Evolutionary conservation across 2,329 filamentous ascomycete genomes (phyloP).

Genomic region (Aspergillus terreus): DNA sequence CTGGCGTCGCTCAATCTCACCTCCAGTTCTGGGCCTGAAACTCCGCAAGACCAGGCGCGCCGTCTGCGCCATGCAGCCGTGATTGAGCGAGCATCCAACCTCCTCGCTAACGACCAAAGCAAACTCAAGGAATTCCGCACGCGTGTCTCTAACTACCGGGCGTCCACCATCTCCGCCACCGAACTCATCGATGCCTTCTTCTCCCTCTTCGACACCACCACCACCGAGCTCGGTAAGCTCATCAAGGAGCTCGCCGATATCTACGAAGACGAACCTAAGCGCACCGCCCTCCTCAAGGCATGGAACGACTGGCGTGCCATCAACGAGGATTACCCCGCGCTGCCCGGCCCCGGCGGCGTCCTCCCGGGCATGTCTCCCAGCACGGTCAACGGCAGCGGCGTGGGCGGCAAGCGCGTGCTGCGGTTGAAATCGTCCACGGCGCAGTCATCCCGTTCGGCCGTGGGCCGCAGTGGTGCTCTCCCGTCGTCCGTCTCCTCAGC

Average conservation of each 20-base stretch:
- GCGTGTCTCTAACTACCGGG: conserved; percentile 74
- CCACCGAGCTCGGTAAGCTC: conserved; percentile 78
- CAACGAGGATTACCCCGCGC: conserved; percentile 89
- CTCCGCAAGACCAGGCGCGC: conserved; percentile 76
- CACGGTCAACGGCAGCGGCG: conserved; percentile 50
- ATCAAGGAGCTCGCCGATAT: conserved; percentile 89
- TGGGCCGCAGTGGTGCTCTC: conserved; percentile 55
- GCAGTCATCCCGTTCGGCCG: conserved; percentile 61
- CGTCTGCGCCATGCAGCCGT: conserved; percentile 77
- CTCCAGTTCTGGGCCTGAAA: conserved; percentile 43
- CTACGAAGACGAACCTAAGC: conserved; percentile 77
- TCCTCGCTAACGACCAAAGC: conserved; percentile 70
- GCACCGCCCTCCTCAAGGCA: conserved; percentile 69
- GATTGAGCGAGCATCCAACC: conserved; percentile 75
- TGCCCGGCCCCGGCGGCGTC: conserved; percentile 71
- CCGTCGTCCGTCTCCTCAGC: conserved; percentile 38
- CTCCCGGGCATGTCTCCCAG: conserved; percentile 52
- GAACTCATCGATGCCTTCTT: conserved; percentile 87
- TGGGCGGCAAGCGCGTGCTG: conserved; percentile 61
- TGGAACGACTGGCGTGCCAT: conserved; percentile 96
- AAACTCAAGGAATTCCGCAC: conserved; percentile 77
- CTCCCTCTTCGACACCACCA: conserved; percentile 75
- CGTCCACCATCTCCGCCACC: conserved; percentile 63
- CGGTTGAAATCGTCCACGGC: conserved; percentile 67
- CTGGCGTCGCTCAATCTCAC: conserved; percentile 52